Base-by-base conservation (phyloP, 2,329 filamentous ascomycete species). In the Xylariaceae sp. region DNA sequence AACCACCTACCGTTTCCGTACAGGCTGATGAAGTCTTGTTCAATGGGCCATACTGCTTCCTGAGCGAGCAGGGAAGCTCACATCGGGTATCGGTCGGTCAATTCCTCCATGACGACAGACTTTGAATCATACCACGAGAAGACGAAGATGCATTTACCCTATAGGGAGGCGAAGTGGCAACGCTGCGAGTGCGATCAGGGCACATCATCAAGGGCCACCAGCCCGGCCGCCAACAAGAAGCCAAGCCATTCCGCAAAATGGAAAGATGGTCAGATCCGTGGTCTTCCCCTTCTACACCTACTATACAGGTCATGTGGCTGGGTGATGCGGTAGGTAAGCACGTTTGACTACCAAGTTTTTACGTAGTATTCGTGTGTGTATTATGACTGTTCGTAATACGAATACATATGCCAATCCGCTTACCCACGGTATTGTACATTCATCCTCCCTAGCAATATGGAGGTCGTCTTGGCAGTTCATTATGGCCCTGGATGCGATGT, bases 1-100 rank as follows among this genome's bases (percentile, higher is more conserved):
- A 37, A 57, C 62, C 58, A 61, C 50, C 53, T 55, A 55, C 41
- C 59, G 19, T 19, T 19, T 19, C 61, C 49, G 55, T 54, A 61
- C 60, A 41, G 19, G 3, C n/a, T 3, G 4, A 7, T 12, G n/a
- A 40, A 19, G 19, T 19, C 39, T 19, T 19, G n/a, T n/a, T 32
- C 43, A n/a, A 11, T 32, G 19, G 19, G n/a, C 29, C 32, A 7
- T 32, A 11, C 35, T 11, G 51, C 46, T 47, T 42, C 62, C 58
- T 43, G 46, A 62, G 60, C 51, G 26, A 60, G 63, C 53, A 56
- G 60, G 54, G 57, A 39, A 48, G 46, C 44, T 50, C 48, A 37
- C 35, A 37, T 11, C 35, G 8, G 32, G 32, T 8, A 37, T 11
- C 8, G 19, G 19, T 19, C 19, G 19, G 35, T 37, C 35, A 37